Conservation (phyloP, 2,329 filamentous ascomycete species). For the Phoma sp. region DNA sequence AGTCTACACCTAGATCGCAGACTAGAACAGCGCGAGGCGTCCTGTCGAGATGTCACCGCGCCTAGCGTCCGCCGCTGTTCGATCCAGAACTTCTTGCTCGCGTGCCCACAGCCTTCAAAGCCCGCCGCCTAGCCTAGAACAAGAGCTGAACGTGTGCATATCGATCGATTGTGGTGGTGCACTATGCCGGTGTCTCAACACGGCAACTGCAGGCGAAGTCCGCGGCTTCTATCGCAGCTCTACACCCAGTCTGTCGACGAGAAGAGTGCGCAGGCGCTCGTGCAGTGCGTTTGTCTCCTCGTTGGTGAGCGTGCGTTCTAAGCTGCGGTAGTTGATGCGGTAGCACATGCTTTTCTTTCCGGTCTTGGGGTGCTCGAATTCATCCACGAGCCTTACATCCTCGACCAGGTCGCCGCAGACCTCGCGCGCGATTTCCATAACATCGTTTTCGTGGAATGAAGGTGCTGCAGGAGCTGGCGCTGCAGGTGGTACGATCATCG, state of each 20-base stretch:
- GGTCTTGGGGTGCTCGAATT: conserved; percentile 88
- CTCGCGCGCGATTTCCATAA: conserved; percentile 92
- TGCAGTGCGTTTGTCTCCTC: conserved; percentile 80
- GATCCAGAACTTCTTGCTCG: too few relatives aligned
- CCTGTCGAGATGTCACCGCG: not conserved
- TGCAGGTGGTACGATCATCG: conserved; percentile 48
- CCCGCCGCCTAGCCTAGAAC: not conserved
- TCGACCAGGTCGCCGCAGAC: conserved; percentile 85
- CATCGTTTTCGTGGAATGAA: conserved; percentile 88
- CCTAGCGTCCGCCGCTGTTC: too few relatives aligned
- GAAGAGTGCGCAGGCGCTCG: conserved; percentile 65
- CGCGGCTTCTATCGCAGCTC: conserved; percentile 67
- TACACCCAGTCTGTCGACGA: conserved; percentile 77
- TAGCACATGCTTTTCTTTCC: conserved; percentile 87
- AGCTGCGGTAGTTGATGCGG: conserved; percentile 88
- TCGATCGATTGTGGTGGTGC: too few relatives aligned
- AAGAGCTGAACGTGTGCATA: too few relatives aligned
- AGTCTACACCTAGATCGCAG: not conserved
- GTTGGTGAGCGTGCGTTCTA: conserved; percentile 89
- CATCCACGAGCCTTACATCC: conserved; percentile 82
- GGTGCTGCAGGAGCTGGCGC: conserved; percentile 15
- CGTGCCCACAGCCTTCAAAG: not conserved
- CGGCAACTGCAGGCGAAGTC: too few relatives aligned
- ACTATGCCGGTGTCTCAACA: too few relatives aligned
- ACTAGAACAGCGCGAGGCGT: not conserved